These are phyloP conservation scores for Phyllosticta citriasiana DNA, from an alignment of 2,329 filamentous ascomycete species.

Conservation along the genomic window DNA sequence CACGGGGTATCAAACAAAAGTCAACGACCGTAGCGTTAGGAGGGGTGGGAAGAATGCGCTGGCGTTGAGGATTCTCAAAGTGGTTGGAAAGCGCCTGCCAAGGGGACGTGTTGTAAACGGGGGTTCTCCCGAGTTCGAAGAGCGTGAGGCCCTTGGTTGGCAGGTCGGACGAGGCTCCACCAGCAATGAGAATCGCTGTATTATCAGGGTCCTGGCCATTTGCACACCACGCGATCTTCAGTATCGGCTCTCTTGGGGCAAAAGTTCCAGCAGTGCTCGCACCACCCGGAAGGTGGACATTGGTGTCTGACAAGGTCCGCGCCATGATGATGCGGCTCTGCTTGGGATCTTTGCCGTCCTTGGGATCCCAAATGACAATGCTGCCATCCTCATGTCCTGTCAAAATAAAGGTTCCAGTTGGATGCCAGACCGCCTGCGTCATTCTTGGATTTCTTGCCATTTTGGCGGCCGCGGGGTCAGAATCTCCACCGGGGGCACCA, in stretches of 20 bases:
- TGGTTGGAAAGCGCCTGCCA: slow-evolving; percentile 77
- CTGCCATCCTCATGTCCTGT: slow-evolving; percentile 86
- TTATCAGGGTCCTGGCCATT: slow-evolving; percentile 82
- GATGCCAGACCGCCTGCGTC: slow-evolving; percentile 86
- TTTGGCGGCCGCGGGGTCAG: slow-evolving; percentile 53
- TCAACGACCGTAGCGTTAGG: slow-evolving; percentile 66
- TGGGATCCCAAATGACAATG: slow-evolving; percentile 87
- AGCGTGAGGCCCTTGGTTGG: slow-evolving; percentile 73
- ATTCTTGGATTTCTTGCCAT: slow-evolving; percentile 60
- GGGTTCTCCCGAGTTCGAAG: slow-evolving; percentile 78
- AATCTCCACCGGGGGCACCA: slow-evolving; percentile 71
- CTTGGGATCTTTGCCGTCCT: slow-evolving; percentile 69
- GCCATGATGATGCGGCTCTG: slow-evolving; percentile 79
- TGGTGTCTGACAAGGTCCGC: slow-evolving; percentile 63
- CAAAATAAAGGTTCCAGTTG: slow-evolving; percentile 79
- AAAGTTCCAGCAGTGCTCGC: slow-evolving; percentile 37
- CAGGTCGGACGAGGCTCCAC: slow-evolving; percentile 60
- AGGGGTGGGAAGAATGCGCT: slow-evolving; percentile 64
- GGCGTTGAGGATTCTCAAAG: slow-evolving; percentile 64
- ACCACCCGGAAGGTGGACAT: slow-evolving; percentile 58
- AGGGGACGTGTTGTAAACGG: slow-evolving; percentile 80
- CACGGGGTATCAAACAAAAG: slow-evolving; percentile 73
- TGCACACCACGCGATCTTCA: slow-evolving; percentile 81
- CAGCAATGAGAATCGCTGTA: slow-evolving; percentile 77
- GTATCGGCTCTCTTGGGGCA: slow-evolving; percentile 61